Conservation (phyloP, 2,329 filamentous ascomycete species). For the Fusarium sp. region DNA sequence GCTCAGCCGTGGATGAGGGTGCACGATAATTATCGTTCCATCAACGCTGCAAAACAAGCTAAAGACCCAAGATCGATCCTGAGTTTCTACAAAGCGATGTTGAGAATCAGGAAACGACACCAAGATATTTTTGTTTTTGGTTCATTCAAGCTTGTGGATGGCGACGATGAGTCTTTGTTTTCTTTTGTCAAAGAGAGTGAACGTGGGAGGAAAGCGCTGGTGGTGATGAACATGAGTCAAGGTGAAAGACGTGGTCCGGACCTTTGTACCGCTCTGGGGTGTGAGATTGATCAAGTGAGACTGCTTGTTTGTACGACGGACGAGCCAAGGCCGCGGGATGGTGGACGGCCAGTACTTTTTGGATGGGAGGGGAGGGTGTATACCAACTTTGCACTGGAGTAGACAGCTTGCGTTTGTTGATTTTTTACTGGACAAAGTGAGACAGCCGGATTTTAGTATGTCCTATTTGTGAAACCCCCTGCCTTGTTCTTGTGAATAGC, state of each 20-base stretch:
- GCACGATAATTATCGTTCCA: conserved; percentile 66
- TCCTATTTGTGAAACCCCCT: no score
- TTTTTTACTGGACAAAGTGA: accelerated
- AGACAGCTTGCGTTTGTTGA: background rate
- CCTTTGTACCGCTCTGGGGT: conserved; percentile 42
- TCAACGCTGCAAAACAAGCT: conserved; percentile 67
- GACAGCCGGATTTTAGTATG: no score
- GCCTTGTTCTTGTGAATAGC: no score
- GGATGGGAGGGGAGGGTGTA: conserved; percentile 43
- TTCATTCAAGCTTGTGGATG: conserved; percentile 65
- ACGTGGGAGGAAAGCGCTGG: conserved; percentile 50
- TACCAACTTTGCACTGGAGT: conserved; percentile 21
- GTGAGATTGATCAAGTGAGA: conserved; percentile 9
- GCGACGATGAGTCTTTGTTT: conserved; percentile 66
- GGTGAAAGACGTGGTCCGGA: conserved; percentile 30
- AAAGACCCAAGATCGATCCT: conserved; percentile 63
- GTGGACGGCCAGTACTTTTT: background rate
- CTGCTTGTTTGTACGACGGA: conserved; percentile 47
- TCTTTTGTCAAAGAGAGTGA: conserved; percentile 62
- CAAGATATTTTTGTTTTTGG: conserved; percentile 72
- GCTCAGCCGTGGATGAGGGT: conserved; percentile 75
- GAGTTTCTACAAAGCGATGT: conserved; percentile 68
- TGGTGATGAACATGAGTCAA: conserved; percentile 58
- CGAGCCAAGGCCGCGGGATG: accelerated
- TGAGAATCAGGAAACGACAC: conserved; percentile 65